Conservation (phyloP, 371 early-diverging fungal genomes). For the Haplosporangium sp. region DNA sequence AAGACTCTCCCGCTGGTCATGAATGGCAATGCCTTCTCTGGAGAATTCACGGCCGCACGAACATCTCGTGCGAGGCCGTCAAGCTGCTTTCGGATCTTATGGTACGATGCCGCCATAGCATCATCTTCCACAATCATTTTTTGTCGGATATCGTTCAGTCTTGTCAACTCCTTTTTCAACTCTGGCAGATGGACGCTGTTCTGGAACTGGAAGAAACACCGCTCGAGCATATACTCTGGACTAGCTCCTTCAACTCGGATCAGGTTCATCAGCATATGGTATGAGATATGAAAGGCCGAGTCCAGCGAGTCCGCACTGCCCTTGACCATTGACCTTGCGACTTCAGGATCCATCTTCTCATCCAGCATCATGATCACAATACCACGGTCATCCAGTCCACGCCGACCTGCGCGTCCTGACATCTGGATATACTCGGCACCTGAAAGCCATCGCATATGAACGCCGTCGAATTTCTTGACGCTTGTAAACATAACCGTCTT, state of each 20-base stretch:
- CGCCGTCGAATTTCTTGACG: slow-evolving; percentile 98
- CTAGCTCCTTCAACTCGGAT: slow-evolving; percentile 96
- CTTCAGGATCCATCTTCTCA: slow-evolving; percentile 93
- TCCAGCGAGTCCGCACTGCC: slow-evolving; percentile 87
- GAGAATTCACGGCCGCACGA: slow-evolving; percentile 79
- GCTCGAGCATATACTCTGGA: slow-evolving; percentile 93
- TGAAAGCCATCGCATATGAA: slow-evolving; percentile 82
- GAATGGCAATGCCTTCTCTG: slow-evolving; percentile 78
- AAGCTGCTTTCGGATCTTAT: slow-evolving; percentile 78
- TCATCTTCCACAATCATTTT: slow-evolving; percentile 72
- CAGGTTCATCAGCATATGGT: slow-evolving; percentile 98
- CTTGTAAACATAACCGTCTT: slow-evolving; percentile 98
- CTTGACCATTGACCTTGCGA: slow-evolving; percentile 93
- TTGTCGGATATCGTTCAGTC: slow-evolving; percentile 65
- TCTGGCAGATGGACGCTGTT: slow-evolving; percentile 82
- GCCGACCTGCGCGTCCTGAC: slow-evolving; percentile 96
- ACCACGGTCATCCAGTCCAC: slow-evolving; percentile 98
- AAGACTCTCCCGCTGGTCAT: slow-evolving; percentile 88
- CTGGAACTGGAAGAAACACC: slow-evolving; percentile 97
- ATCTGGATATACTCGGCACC: slow-evolving; percentile 99
- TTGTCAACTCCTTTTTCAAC: slow-evolving; percentile 61
- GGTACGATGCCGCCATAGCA: slow-evolving; percentile 71
- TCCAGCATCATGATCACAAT: slow-evolving; percentile 97
- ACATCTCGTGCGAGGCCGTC: slow-evolving; percentile 72
- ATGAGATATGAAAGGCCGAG: slow-evolving; percentile 97